phyloP scores from a whole-genome alignment of 768 basidiomycete genomes.

The Mycena vulgaris region DNA sequence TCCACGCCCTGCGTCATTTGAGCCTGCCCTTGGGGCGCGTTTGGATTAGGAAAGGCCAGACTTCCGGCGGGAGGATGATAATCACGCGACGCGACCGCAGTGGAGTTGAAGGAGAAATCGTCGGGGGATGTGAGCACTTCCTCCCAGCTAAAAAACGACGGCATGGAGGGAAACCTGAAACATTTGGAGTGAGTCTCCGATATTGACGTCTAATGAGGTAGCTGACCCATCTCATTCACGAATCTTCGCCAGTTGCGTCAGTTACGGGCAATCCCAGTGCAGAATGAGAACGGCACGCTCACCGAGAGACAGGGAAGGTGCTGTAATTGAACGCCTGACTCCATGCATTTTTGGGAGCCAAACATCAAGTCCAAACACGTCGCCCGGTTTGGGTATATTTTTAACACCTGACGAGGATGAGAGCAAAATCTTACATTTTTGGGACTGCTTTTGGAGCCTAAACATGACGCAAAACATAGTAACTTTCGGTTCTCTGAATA shows the following conservation, averaged over 20 bases:
- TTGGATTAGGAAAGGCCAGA: slow-evolving; percentile 70
- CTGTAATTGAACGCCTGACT: slow-evolving; percentile 67
- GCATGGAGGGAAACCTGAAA: too few relatives aligned
- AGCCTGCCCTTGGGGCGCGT: slow-evolving; percentile 65
- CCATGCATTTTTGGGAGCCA: too few relatives aligned
- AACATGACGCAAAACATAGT: too few relatives aligned
- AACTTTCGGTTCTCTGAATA: too few relatives aligned
- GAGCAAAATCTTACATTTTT: too few relatives aligned
- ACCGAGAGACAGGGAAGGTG: slow-evolving; percentile 67
- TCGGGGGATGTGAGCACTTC: slow-evolving; percentile 65
- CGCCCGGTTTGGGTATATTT: too few relatives aligned
- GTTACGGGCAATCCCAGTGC: neutral
- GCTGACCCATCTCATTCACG: slow-evolving; percentile 73
- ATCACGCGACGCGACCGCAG: slow-evolving; percentile 68
- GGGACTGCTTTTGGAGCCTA: too few relatives aligned
- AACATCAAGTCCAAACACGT: too few relatives aligned
- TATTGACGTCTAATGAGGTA: neutral
- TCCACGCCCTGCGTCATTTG: slow-evolving; percentile 68
- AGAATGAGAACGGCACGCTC: slow-evolving; percentile 11
- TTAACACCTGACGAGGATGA: too few relatives aligned
- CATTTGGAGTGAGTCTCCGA: neutral
- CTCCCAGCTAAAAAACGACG: slow-evolving; percentile 74
- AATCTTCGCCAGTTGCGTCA: slow-evolving; percentile 53
- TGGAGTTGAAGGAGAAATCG: slow-evolving; percentile 72
- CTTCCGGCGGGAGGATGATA: slow-evolving; percentile 70